These are phyloP conservation scores for Trichoderma afroharzianum DNA, from an alignment of 2,329 filamentous ascomycete species.

Conservation along the genomic window DNA sequence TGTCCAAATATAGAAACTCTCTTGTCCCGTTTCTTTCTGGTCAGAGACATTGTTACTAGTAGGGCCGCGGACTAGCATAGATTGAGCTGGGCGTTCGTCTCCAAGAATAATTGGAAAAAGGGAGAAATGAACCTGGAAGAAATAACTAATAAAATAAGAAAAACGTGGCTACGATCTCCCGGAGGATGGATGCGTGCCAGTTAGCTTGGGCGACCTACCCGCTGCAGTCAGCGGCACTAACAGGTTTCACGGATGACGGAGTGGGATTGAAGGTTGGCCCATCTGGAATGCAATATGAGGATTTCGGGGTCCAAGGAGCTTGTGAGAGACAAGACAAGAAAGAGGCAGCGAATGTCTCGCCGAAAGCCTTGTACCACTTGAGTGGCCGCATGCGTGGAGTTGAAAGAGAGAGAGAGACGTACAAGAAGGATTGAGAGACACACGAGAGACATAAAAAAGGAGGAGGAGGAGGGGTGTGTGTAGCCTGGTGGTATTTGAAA, in stretches of 20 bases:
- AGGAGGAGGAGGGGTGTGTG: not conserved
- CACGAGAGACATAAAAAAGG: not conserved
- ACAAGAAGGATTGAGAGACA: not conserved
- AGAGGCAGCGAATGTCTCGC: constrained; percentile 9
- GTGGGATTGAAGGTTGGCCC: not conserved
- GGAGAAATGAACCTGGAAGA: not conserved
- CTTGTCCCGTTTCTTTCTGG: not conserved
- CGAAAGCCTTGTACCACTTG: not conserved
- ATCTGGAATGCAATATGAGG: constrained; percentile 3
- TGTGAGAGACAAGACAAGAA: not conserved
- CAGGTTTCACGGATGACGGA: not conserved
- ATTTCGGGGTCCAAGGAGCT: not conserved
- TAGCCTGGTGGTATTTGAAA: not conserved
- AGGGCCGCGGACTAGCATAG: not conserved
- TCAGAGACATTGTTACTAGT: not conserved
- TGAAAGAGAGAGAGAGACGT: not conserved
- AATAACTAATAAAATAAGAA: not conserved
- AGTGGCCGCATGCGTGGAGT: constrained; percentile 5
- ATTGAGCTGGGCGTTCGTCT: not conserved
- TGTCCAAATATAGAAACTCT: not conserved
- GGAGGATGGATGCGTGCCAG: not conserved
- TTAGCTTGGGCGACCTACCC: not conserved
- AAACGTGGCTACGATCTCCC: not conserved
- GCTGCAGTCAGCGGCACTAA: not conserved
- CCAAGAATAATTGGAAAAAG: not conserved